A percentile compares a stretch with the other conserved stretches of the same genome.
Conservation (phyloP, 2,329 filamentous ascomycete genomes). For the Xenoacremonium recifei region DNA sequence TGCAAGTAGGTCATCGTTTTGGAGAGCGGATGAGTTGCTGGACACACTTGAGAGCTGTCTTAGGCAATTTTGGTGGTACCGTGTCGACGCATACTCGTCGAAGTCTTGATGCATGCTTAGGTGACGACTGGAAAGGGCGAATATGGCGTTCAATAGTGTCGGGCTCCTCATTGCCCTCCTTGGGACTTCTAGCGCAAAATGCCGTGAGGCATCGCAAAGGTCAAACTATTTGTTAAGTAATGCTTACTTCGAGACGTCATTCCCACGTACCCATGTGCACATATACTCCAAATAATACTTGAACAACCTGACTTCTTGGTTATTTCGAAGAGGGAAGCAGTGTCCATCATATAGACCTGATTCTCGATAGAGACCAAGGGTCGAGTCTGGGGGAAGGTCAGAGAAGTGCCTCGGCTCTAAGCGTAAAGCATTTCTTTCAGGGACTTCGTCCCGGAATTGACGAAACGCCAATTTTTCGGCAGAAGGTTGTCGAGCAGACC, state of each 20-base stretch:
- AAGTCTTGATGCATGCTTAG: conserved; percentile 43
- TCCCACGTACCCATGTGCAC: conserved; percentile 25
- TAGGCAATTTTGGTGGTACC: conserved; percentile 54
- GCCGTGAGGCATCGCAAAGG: conserved; percentile 38
- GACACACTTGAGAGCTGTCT: conserved; percentile 48
- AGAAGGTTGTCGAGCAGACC: no score
- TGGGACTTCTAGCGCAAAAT: conserved; percentile 55
- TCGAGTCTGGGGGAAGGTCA: conserved; percentile 6
- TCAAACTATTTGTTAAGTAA: conserved; percentile 33
- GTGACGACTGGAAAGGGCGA: conserved; percentile 55
- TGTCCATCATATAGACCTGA: conserved; percentile 3
- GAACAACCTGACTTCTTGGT: conserved; percentile 23
- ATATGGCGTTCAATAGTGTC: conserved; percentile 55
- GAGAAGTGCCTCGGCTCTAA: conserved; percentile 3
- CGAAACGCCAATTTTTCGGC: no score
- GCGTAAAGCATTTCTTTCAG: no score
- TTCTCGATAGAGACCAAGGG: conserved; percentile 9
- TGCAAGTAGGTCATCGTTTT: conserved; percentile 53
- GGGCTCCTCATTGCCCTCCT: conserved; percentile 49
- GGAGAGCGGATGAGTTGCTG: conserved; percentile 34
- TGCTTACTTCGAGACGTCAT: not conserved
- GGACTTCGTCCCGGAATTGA: no score
- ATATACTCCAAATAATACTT: conserved; percentile 28
- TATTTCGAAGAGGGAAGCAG: conserved; percentile 19
- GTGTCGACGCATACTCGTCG: conserved; percentile 47